These are phyloP conservation scores for Umbelopsis sp. DNA, from an alignment of 371 early-diverging fungal species.

Conservation along the genomic window DNA sequence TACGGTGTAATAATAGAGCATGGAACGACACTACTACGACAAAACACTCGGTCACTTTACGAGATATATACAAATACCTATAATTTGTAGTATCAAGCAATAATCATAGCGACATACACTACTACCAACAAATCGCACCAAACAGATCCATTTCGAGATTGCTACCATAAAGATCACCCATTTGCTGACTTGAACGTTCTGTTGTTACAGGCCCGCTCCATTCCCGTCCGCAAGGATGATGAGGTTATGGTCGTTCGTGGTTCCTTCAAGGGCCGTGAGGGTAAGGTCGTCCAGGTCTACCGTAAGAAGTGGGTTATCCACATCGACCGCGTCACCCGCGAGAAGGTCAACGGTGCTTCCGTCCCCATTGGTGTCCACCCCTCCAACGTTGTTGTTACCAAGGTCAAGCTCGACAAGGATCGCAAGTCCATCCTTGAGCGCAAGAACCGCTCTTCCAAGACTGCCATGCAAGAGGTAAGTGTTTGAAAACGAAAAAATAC, in stretches of 20 bases:
- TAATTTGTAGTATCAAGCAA: too few relatives aligned
- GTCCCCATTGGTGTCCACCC: conserved; percentile 95
- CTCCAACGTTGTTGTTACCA: conserved; percentile 96
- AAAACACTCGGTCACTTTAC: not conserved
- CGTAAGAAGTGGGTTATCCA: conserved; percentile 98
- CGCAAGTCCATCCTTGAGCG: conserved; percentile 85
- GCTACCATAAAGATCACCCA: not conserved
- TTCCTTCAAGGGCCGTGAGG: conserved; percentile 94
- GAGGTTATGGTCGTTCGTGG: conserved; percentile 96
- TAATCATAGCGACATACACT: too few relatives aligned
- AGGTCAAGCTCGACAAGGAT: conserved; percentile 96
- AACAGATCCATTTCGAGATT: not conserved
- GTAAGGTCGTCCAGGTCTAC: conserved; percentile 95
- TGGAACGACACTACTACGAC: not conserved
- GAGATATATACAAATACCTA: too few relatives aligned
- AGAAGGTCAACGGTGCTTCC: conserved; percentile 96
- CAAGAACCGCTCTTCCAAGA: conserved; percentile 54
- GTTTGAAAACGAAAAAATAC: not conserved
- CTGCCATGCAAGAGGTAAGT: conserved; percentile 47
- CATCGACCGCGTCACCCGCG: conserved; percentile 93
- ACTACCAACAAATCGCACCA: too few relatives aligned
- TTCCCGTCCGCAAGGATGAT: conserved; percentile 97
- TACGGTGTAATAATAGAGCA: not conserved
- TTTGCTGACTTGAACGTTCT: not conserved
- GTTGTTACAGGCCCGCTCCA: conserved; percentile 72